Evolutionary conservation across 306 rosid species (phyloP).

Genomic region (Betula pendula): DNA sequence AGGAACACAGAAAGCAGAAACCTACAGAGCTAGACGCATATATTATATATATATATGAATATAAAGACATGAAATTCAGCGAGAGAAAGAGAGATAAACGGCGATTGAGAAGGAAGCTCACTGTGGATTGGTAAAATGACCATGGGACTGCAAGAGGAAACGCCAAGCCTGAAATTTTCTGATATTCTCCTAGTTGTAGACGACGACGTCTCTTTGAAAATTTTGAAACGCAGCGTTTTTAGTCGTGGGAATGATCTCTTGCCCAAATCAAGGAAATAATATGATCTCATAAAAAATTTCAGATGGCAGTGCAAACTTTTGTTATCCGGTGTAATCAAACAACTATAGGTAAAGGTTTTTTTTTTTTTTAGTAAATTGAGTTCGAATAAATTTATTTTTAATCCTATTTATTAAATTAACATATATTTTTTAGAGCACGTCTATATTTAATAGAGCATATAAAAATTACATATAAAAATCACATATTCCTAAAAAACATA

Average conservation of each 20-base stretch:
- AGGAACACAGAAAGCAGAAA: not conserved
- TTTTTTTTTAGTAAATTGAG: too few species aligned
- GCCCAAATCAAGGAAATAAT: too few species aligned
- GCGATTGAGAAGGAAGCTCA: not conserved
- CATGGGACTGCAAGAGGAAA: slow-evolving; percentile 18
- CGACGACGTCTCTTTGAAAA: not conserved
- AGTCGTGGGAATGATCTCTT: not conserved
- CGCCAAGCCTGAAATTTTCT: slow-evolving; percentile 2
- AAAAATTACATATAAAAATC: too few species aligned
- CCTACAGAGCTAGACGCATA: not conserved
- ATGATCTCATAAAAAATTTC: too few species aligned
- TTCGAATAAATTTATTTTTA: too few species aligned
- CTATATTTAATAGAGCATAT: too few species aligned
- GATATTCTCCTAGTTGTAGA: not conserved
- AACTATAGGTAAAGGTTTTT: too few species aligned
- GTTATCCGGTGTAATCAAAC: not conserved
- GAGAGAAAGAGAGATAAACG: not conserved
- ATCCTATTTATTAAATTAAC: too few species aligned
- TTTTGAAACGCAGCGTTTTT: not conserved
- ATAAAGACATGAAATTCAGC: not conserved
- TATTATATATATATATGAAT: not conserved
- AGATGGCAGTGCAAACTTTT: too few species aligned
- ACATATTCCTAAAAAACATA: too few species aligned
- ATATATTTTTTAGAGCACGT: too few species aligned
- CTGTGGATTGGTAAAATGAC: slow-evolving; percentile 1